These are phyloP conservation scores for Monosporascus ibericus DNA, from an alignment of 2,329 filamentous ascomycete species.

Conservation along the genomic window DNA sequence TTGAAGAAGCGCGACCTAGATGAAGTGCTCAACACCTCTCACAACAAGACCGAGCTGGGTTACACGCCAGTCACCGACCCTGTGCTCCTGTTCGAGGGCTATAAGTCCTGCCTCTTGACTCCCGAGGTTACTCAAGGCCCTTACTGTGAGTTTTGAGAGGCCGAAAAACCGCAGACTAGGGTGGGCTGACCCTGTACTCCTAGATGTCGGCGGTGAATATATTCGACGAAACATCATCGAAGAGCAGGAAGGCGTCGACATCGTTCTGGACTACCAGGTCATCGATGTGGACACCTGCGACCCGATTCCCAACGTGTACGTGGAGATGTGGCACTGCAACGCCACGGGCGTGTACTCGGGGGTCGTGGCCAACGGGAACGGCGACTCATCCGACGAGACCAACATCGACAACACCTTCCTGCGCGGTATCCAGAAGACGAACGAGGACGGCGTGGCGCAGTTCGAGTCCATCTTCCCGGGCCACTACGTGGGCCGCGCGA, in stretches of 20 bases:
- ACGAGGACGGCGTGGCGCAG: conserved; percentile 33
- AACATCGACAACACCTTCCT: conserved; percentile 35
- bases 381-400: conserved; percentile 28
- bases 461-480: conserved; percentile 38
- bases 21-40: conserved; percentile 28
- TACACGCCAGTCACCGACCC: conserved; percentile 28
- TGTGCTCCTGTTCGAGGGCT: conserved; percentile 33
- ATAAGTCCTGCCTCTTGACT: conserved; percentile 42
- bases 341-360: conserved; percentile 43
- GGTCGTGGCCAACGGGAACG: conserved; percentile 35
- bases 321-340: conserved; percentile 48
- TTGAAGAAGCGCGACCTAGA: conserved; percentile 26
- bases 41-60: conserved; percentile 29
- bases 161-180: not conserved
- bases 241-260: conserved; percentile 38
- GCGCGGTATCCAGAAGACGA: conserved; percentile 35
- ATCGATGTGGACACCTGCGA: conserved; percentile 49
- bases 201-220: conserved; percentile 43
- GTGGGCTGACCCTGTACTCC: not conserved
- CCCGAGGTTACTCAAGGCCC: conserved; percentile 49
- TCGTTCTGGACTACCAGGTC: conserved; percentile 46
- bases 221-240: conserved; percentile 43
- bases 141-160: conserved; percentile 34
- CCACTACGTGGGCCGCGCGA: conserved; percentile 38
- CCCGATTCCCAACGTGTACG: conserved; percentile 38